Evolutionary conservation across 441 rosid genomes (phyloP), one percentile per base, ranked within the genome.

Genomic region (Macaranga tanarius): DNA sequence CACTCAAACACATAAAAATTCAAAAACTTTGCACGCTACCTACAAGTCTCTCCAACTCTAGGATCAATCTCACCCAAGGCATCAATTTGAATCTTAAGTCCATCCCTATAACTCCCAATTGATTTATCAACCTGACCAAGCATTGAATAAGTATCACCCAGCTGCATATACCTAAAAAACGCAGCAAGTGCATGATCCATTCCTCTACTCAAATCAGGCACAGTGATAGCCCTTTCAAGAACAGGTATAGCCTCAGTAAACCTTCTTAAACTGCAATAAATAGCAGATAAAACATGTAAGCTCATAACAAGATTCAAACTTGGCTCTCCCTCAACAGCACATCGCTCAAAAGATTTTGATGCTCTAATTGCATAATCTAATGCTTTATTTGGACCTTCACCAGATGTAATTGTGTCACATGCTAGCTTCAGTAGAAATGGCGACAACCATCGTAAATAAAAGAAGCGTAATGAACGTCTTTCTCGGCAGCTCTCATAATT

Each of bases 21-120:
- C 28, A 25, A 44, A 28, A 31, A 20, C 6, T 8, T 16, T 40
- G 19, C 48, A 48, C 45, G 19, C 11, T 50, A 95, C 99, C 98
- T 90, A 97, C 97, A 95, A 83, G 98, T 95, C 84, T 95, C 99
- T 54, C 97, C 99, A 63, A 95, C 99, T 76, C 99, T 83, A 28
- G 97, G 90, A 89, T 92, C 99, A 0, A 89, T 90, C 60, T 95
- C 98, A 10, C 97, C 99, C 10, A 95, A 72, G 8, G 97, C 88
- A 77, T 88, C 89, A 88, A 90, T 93, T 92, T 95, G 98, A 80
- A 93, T 90, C 88, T 86, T 86, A 67, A 95, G 85, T 45, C 98
- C 99, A 60, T 93, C 88, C 66, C 90, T 97, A 57, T 95, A 95
- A 47, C 88, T 84, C 20, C 82, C 86, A 70, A 95, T 93, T 10